These are phyloP conservation scores for Calonectria pseudoturangicola DNA, from an alignment of 2,329 filamentous ascomycete species.

Conservation along the genomic window DNA sequence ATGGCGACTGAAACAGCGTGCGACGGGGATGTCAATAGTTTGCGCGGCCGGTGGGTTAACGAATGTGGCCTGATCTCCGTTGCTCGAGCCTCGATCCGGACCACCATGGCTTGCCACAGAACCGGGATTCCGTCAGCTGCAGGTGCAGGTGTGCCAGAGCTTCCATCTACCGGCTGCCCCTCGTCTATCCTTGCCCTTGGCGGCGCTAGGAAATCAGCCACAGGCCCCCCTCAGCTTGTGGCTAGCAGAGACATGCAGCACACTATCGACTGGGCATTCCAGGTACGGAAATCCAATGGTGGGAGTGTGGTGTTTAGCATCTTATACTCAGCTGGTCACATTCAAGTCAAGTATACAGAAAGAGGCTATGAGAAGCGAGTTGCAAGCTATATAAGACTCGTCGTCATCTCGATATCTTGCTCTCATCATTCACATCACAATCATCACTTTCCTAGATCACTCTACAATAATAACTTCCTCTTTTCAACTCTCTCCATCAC, in stretches of 20 bases:
- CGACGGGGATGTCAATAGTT: background rate
- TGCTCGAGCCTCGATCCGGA: background rate
- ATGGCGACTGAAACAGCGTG: background rate
- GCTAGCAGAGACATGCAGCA: slow-evolving; percentile 19
- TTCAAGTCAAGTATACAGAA: background rate
- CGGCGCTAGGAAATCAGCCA: background rate
- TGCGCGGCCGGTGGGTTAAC: background rate
- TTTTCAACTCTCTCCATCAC: background rate
- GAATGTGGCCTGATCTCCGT: slow-evolving; percentile 7
- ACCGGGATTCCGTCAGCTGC: background rate
- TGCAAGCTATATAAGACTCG: slow-evolving; percentile 14
- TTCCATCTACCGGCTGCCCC: background rate
- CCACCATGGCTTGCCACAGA: background rate
- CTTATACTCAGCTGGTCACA: background rate
- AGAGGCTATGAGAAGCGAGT: background rate
- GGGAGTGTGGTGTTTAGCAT: background rate
- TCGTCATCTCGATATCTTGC: background rate
- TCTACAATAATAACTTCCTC: background rate
- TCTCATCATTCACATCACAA: slow-evolving; percentile 1
- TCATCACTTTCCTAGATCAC: background rate
- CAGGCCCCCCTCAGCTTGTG: slow-evolving; percentile 4
- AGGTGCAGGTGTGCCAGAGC: no score
- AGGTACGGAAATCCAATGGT: background rate
- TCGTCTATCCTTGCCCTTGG: background rate
- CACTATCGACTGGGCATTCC: slow-evolving; percentile 11